These are phyloP conservation scores for Tulasnella sp. DNA, from an alignment of 768 basidiomycete species.

Conservation along the genomic window DNA sequence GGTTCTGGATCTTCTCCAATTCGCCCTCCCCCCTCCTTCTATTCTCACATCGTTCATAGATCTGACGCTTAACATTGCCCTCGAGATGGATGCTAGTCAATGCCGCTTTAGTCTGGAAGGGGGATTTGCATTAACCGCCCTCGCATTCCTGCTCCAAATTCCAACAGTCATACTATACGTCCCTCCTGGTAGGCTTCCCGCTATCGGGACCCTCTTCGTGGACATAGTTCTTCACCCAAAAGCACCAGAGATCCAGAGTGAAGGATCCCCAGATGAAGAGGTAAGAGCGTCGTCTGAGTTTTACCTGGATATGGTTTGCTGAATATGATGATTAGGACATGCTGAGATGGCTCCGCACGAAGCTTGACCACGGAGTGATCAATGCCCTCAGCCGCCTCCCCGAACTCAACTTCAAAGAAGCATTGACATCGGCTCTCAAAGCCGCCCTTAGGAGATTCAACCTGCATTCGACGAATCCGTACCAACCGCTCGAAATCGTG, in stretches of 20 bases:
- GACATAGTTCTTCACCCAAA: neutral
- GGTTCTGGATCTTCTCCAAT: neutral
- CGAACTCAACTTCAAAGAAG: neutral
- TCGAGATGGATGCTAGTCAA: neutral
- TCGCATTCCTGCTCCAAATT: neutral
- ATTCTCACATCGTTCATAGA: neutral
- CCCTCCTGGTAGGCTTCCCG: neutral
- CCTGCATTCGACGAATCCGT: neutral
- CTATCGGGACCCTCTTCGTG: neutral
- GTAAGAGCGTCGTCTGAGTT: neutral
- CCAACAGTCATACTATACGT: neutral
- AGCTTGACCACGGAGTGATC: neutral
- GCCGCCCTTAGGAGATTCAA: neutral
- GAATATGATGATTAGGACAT: neutral
- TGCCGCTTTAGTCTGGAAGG: neutral
- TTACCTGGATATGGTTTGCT: neutral
- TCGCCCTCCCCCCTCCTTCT: neutral
- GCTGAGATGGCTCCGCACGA: neutral
- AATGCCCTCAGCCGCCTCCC: neutral
- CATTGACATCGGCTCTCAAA: neutral
- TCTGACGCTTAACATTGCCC: neutral
- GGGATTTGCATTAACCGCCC: neutral
- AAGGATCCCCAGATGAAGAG: neutral
- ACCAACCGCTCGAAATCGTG: neutral
- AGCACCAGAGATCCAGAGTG: neutral